Evolutionary conservation across 2,329 filamentous ascomycete genomes (phyloP).

Genomic region (Arthrinium phaeospermum): DNA sequence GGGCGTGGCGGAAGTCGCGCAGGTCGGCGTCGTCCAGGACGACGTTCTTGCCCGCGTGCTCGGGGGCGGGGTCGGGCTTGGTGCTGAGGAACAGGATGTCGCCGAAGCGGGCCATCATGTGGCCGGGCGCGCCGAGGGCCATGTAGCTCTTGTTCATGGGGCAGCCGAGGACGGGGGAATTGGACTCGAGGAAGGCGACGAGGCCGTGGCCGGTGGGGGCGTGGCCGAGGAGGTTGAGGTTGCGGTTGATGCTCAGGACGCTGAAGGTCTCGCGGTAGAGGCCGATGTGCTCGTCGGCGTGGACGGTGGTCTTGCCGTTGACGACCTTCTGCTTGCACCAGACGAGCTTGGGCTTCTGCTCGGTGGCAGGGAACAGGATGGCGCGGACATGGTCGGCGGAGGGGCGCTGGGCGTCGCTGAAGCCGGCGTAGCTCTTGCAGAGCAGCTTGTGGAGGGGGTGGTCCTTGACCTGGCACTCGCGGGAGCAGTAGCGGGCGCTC

Average conservation of each 20-base stretch:
- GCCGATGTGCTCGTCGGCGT: constrained; percentile 21
- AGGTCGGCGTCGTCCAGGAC: constrained; percentile 24
- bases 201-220: constrained; percentile 21
- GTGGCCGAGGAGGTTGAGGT: constrained; percentile 17
- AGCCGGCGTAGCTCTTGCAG: constrained; percentile 20
- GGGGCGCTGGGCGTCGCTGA: constrained; percentile 22
- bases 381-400: constrained; percentile 22
- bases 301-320: constrained; percentile 7
- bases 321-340: constrained; percentile 22
- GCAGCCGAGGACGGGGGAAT: not conserved
- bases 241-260: constrained; percentile 15
- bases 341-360: constrained; percentile 19
- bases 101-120: constrained; percentile 24
- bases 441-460: constrained; percentile 24
- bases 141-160: constrained; percentile 24
- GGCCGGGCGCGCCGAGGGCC: constrained; percentile 25
- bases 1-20: constrained; percentile 26
- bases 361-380: constrained; percentile 23
- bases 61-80: not conserved
- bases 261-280: constrained; percentile 6
- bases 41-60: constrained; percentile 17
- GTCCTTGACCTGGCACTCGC: constrained; percentile 24
- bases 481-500: constrained; percentile 25
- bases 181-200: constrained; percentile 11
- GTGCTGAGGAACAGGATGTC: constrained; percentile 20